Evolutionary conservation across 306 rosid species (phyloP).

Genomic region (Gastrolobium bilobum): DNA sequence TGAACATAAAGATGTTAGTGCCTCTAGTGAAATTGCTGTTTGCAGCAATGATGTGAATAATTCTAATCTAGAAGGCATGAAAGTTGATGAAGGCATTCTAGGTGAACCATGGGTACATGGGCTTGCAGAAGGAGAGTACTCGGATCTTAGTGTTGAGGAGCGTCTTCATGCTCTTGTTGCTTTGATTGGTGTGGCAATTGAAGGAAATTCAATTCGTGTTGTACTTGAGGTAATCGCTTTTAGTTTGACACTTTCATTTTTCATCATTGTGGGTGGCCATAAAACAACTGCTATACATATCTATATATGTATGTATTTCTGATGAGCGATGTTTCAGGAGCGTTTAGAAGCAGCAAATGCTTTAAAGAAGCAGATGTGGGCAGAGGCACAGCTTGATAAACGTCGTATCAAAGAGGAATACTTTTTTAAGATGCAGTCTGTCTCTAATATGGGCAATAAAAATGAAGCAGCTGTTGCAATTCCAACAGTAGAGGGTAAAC

Average conservation of each 20-base stretch:
- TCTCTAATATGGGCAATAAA: slow-evolving; percentile 52
- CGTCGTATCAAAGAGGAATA: slow-evolving; percentile 70
- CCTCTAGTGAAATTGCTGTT: slow-evolving; percentile 48
- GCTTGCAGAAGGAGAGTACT: slow-evolving; percentile 79
- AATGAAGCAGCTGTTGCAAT: slow-evolving; percentile 50
- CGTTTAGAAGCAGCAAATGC: slow-evolving; percentile 87
- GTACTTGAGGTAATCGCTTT: slow-evolving; percentile 69
- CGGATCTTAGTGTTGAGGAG: slow-evolving; percentile 85
- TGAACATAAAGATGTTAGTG: slow-evolving; percentile 45
- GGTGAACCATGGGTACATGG: slow-evolving; percentile 86
- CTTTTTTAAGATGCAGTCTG: slow-evolving; percentile 52
- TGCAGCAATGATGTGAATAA: slow-evolving; percentile 43
- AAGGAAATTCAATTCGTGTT: slow-evolving; percentile 76
- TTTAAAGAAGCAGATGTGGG: slow-evolving; percentile 83
- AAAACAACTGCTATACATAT: neutral
- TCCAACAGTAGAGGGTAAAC: slow-evolving; percentile 53
- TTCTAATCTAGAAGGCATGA: slow-evolving; percentile 53
- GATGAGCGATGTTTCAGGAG: slow-evolving; percentile 63
- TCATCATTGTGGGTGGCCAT: neutral
- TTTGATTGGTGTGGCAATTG: slow-evolving; percentile 69
- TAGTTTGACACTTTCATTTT: slow-evolving; percentile 2
- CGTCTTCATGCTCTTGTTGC: slow-evolving; percentile 78
- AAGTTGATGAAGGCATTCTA: slow-evolving; percentile 65
- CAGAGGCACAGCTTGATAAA: slow-evolving; percentile 76
- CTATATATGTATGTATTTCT: slow-evolving; percentile 16